A percentile compares a stretch with the other conserved stretches of the same genome.
Conservation (phyloP, 1,284 basidiomycete species). For the Apiotrichum gamsii region DNA sequence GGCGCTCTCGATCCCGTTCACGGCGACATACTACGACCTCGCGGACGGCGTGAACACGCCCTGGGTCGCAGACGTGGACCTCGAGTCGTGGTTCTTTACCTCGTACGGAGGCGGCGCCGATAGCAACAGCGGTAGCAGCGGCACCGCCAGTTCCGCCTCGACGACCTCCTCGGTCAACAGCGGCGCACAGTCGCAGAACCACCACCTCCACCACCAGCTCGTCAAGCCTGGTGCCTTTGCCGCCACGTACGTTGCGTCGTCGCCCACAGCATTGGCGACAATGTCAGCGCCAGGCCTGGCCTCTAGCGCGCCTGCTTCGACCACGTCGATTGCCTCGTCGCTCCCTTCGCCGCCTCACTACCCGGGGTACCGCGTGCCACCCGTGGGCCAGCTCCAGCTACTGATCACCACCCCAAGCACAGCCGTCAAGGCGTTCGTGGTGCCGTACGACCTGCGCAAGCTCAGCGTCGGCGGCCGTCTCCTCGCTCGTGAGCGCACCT, state of each 20-base stretch:
- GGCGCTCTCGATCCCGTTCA: conserved; percentile 34
- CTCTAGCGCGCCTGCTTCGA: background rate
- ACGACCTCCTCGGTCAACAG: background rate
- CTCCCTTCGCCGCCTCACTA: conserved; percentile 35
- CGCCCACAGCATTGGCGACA: background rate
- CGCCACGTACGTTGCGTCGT: background rate
- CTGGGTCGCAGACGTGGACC: conserved; percentile 43
- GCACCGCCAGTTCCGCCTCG: background rate
- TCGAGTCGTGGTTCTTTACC: conserved; percentile 35
- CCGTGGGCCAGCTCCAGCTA: conserved; percentile 51
- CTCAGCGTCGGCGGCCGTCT: conserved; percentile 40
- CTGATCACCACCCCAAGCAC: conserved; percentile 49
- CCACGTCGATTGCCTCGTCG: background rate
- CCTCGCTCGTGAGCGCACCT: conserved; percentile 41
- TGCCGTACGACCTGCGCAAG: conserved; percentile 51
- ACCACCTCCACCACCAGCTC: background rate
- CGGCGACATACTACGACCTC: conserved; percentile 43
- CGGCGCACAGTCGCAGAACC: too few species aligned
- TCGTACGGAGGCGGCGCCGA: conserved; percentile 4
- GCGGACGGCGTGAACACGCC: conserved; percentile 29
- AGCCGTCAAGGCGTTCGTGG: conserved; percentile 51
- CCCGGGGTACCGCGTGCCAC: conserved; percentile 51
- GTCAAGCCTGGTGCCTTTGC: background rate
- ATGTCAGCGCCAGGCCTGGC: background rate
- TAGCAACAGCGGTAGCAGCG: background rate